Base-by-base conservation (phyloP, 768 basidiomycete genomes). In the Exsudoporus frostii region DNA sequence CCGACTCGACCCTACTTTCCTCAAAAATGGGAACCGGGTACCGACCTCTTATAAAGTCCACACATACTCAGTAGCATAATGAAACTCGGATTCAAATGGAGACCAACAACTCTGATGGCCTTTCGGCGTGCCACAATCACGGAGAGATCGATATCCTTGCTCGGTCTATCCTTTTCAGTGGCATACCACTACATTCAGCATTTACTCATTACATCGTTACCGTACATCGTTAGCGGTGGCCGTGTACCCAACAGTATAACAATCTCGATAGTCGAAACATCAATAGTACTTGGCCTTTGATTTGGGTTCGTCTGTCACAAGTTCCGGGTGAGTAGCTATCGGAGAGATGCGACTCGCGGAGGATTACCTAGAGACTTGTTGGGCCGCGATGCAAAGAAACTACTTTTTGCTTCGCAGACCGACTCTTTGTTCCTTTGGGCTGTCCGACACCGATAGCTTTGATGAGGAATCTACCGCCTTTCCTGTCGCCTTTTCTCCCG, bases 221-320 rank as follows among this genome's bases (percentile, higher is more conserved):
- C 14, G 22, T 24, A n/a, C n/a, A n/a, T n/a, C n/a, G n/a, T n/a
- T n/a, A n/a, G n/a, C n/a, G n/a, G n/a, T n/a, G n/a, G n/a, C n/a
- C n/a, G 22, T 15, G 22, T 5, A 40, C 8, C 15, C 22, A 14
- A 22, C 7, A 40, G 39, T 15, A 40, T 8, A 41, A 41, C 22
- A 24, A 3, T 22, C 9, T 24, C 15, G 14, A 41, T 15, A 24
- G 24, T 7, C 2, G 8, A 41, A 41, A 9, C 15, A 24, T 41
- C 40, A 17, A 5, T 0, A 15, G 22, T 4, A 0, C 39, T 7
- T 4, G 22, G 0, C 4, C 20, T 8, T 22, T 8, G 15, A 7
- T 4, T 24, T 17, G 5, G 8, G 17, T 5, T 2, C 15, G 9
- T 14, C 24, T 42, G 24, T 25, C 15, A 17, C 5, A 25, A 24